Conservation (phyloP, 202 grass and related monocot species). For the Schoenoplectus triqueter region DNA sequence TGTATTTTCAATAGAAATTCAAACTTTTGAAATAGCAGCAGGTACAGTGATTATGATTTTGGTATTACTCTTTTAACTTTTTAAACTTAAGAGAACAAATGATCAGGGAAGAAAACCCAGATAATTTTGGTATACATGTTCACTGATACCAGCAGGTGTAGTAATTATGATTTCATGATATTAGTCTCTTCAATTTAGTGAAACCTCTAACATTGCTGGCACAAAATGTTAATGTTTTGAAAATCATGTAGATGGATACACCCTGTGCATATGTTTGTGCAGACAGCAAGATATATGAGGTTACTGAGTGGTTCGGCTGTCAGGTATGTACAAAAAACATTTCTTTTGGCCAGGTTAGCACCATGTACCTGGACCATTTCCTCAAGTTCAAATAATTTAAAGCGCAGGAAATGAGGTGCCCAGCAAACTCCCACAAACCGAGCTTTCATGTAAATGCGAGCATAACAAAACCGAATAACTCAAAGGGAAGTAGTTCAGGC, state of each 20-base stretch:
- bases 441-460: conserved; percentile 92
- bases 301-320: conserved; percentile 95
- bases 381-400: conserved; percentile 37
- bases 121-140: not conserved
- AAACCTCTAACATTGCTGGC: conserved; percentile 20
- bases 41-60: too few relatives aligned
- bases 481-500: conserved; percentile 57
- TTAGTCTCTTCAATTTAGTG: not conserved
- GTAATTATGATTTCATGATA: not conserved
- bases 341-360: not conserved
- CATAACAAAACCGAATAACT: conserved; percentile 64
- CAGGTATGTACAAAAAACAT: conserved; percentile 58
- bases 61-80: not conserved
- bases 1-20: not conserved
- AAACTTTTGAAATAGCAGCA: not conserved
- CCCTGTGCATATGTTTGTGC: conserved; percentile 87
- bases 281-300: conserved; percentile 90
- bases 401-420: conserved; percentile 82
- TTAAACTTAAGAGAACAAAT: not conserved
- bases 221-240: conserved; percentile 41
- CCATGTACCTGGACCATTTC: conserved; percentile 23
- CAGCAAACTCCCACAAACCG: conserved; percentile 88
- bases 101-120: not conserved
- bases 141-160: not conserved
- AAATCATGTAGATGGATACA: conserved; percentile 64